Conservation (phyloP, 139 green algal genomes). For the Volvox reticuliferus region DNA sequence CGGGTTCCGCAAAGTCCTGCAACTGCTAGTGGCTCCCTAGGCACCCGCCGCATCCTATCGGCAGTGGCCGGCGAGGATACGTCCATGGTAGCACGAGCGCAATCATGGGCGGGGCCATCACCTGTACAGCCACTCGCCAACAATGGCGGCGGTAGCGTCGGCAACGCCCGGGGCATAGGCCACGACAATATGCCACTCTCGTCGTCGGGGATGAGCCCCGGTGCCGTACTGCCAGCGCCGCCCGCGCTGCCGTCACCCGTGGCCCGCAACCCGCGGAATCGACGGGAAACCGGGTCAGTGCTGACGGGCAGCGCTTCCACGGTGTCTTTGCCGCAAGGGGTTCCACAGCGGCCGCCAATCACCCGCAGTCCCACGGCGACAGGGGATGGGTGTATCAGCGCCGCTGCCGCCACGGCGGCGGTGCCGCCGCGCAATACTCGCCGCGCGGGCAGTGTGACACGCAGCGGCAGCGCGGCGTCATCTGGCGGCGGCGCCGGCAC, state of each 20-base stretch:
- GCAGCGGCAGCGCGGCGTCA: neutral
- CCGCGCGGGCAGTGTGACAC: neutral
- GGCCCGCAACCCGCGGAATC: slow-evolving; percentile 11
- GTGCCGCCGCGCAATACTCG: neutral
- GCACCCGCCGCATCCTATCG: neutral
- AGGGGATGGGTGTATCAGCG: neutral
- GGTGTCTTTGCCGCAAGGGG: neutral
- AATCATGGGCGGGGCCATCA: slow-evolving; percentile 18
- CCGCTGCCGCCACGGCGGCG: neutral
- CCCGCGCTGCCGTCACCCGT: neutral
- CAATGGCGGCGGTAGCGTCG: neutral
- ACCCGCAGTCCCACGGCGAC: neutral
- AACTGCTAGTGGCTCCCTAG: neutral
- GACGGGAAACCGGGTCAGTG: neutral
- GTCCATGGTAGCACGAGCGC: neutral
- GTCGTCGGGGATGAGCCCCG: neutral
- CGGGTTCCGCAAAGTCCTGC: neutral
- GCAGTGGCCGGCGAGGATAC: neutral
- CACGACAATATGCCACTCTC: neutral
- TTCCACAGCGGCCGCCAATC: neutral
- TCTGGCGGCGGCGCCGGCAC: neutral
- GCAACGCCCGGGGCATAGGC: neutral
- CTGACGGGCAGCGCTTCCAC: neutral
- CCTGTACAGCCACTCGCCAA: neutral
- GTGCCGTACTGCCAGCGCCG: neutral